Conservation (phyloP, 805 yeast genomes). For the Brettanomyces bruxellensis region DNA sequence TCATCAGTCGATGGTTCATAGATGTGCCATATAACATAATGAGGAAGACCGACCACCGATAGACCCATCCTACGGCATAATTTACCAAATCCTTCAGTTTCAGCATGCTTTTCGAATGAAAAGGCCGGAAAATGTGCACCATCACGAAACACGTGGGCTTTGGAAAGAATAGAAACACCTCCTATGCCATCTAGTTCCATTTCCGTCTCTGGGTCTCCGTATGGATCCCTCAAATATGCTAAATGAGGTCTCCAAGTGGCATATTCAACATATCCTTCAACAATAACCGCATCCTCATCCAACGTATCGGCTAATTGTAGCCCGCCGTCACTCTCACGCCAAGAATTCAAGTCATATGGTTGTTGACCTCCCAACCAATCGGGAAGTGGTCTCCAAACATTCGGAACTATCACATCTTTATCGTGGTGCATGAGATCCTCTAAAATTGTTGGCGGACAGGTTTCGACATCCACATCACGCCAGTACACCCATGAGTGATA, state of each 20-base stretch:
- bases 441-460: conserved; percentile 71
- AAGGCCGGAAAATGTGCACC: conserved; percentile 97
- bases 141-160: conserved; percentile 74
- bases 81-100: conserved; percentile 95
- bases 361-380: conserved; percentile 81
- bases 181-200: conserved; percentile 96
- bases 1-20: conserved; percentile 95
- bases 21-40: conserved; percentile 93
- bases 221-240: conserved; percentile 89
- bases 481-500: conserved; percentile 95
- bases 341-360: conserved; percentile 76
- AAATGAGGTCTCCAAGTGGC: conserved; percentile 98
- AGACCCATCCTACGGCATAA: conserved; percentile 81
- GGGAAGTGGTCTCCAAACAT: conserved; percentile 85
- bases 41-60: conserved; percentile 83
- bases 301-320: conserved; percentile 63
- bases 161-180: conserved; percentile 87
- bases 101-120: conserved; percentile 93
- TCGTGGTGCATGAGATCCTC: conserved; percentile 92
- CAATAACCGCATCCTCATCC: conserved; percentile 93
- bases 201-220: conserved; percentile 89
- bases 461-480: conserved; percentile 97
- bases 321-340: conserved; percentile 84
- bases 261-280: conserved; percentile 94
- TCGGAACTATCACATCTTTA: conserved; percentile 89